These are phyloP conservation scores for Penicillium crystallinum DNA, from an alignment of 495 filamentous ascomycete species.

Conservation along the genomic window DNA sequence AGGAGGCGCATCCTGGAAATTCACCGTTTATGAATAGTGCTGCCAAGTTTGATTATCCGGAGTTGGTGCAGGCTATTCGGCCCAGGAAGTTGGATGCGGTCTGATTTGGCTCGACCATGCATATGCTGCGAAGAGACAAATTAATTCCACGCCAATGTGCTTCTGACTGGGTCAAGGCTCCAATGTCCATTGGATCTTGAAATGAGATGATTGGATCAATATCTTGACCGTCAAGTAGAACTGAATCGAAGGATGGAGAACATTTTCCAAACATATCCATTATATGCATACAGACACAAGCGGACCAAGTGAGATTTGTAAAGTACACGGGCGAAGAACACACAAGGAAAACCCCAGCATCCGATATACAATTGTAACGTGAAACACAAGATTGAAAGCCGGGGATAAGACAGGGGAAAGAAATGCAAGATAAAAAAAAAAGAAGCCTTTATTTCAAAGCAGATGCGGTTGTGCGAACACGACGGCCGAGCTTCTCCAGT, in stretches of 20 bases:
- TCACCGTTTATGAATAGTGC: slow-evolving; percentile 10
- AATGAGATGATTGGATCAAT: background rate
- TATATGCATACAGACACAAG: slow-evolving; percentile 37
- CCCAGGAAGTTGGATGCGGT: slow-evolving; percentile 17
- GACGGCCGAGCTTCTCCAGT: slow-evolving; percentile 62
- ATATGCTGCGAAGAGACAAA: background rate
- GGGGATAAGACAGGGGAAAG: slow-evolving; percentile 1
- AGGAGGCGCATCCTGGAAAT: slow-evolving; percentile 19
- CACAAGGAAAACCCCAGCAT: slow-evolving; percentile 13
- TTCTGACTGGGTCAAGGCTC: background rate
- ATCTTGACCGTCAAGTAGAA: background rate
- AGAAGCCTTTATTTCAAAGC: slow-evolving; percentile 4
- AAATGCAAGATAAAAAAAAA: slow-evolving; percentile 6
- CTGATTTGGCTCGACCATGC: background rate
- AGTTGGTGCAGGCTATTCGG: slow-evolving; percentile 12
- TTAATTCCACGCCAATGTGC: background rate
- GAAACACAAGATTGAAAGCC: background rate
- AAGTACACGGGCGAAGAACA: slow-evolving; percentile 28
- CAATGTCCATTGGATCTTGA: background rate
- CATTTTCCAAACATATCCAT: slow-evolving; percentile 25
- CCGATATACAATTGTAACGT: slow-evolving; percentile 22
- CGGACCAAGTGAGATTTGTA: slow-evolving; percentile 26
- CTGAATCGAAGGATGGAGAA: background rate
- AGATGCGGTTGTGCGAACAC: slow-evolving; percentile 30
- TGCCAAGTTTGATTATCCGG: slow-evolving; percentile 23